phyloP scores from a whole-genome alignment of 768 basidiomycete genomes.

The Amanita thiersii region DNA sequence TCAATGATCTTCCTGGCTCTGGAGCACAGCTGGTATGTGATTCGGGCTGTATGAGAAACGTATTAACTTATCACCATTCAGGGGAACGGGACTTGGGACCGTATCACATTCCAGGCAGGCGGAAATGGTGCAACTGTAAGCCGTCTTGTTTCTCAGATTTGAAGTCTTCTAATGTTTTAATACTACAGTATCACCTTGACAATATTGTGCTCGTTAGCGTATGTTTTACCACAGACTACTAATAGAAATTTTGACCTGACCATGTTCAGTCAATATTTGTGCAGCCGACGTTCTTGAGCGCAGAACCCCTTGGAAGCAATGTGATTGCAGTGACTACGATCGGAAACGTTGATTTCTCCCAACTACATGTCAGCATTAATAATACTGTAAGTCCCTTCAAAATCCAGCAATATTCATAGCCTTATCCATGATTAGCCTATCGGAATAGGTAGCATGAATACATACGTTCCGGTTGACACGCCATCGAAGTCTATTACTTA shows the following conservation, averaged over 20 bases:
- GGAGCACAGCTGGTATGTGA: slow-evolving; percentile 26
- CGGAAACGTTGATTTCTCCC: slow-evolving; percentile 35
- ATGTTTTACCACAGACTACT: slow-evolving; percentile 9
- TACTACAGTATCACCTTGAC: slow-evolving; percentile 36
- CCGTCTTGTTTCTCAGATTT: not conserved
- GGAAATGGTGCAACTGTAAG: slow-evolving; percentile 35
- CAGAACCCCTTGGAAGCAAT: slow-evolving; percentile 40
- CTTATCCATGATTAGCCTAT: not conserved
- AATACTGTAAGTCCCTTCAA: slow-evolving; percentile 29
- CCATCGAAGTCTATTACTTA: slow-evolving; percentile 42
- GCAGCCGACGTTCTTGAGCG: slow-evolving; percentile 39
- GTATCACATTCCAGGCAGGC: slow-evolving; percentile 39
- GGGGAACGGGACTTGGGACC: slow-evolving; percentile 39
- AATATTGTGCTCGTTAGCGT: slow-evolving; percentile 39
- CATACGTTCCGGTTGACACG: slow-evolving; percentile 35
- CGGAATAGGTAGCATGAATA: slow-evolving; percentile 25
- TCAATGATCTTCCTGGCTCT: slow-evolving; percentile 34
- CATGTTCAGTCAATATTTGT: slow-evolving; percentile 30
- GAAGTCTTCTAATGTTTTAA: not conserved
- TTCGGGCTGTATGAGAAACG: too few relatives aligned
- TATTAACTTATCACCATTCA: slow-evolving; percentile 14
- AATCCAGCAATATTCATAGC: not conserved
- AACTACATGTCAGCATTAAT: slow-evolving; percentile 28
- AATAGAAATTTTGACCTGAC: not conserved
- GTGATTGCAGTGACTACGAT: slow-evolving; percentile 40